Conservation (phyloP, 306 rosid species). For the Quercus bicolor region DNA sequence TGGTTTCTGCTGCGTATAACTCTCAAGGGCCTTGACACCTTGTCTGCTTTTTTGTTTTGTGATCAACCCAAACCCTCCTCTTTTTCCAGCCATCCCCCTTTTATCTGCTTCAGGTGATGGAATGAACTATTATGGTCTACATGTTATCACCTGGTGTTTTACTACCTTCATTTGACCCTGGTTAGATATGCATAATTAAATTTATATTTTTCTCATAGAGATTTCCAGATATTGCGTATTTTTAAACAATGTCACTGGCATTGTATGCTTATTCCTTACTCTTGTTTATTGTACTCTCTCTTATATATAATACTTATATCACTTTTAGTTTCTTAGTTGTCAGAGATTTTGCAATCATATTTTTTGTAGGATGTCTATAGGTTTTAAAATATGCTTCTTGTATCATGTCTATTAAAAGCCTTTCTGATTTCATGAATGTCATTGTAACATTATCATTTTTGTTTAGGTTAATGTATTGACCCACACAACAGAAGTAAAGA, state of each 20-base stretch:
- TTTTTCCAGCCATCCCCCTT: neutral
- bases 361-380: neutral
- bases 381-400: neutral
- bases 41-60: neutral
- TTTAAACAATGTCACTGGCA: neutral
- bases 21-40: neutral
- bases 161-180: neutral
- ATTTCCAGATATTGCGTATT: neutral
- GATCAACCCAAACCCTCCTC: neutral
- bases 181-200: neutral
- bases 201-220: neutral
- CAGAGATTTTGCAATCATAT: neutral
- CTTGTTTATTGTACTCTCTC: neutral
- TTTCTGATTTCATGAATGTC: neutral
- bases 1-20: neutral
- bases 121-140: neutral
- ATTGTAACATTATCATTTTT: constrained; percentile 11
- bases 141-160: neutral
- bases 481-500: constrained; percentile 49
- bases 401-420: neutral
- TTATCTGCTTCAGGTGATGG: neutral
- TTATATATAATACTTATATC: neutral
- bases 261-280: neutral
- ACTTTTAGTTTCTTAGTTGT: neutral
- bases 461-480: constrained; percentile 63